phyloP scores from a whole-genome alignment of 2,329 filamentous ascomycete species.

The Claviceps citrina region DNA sequence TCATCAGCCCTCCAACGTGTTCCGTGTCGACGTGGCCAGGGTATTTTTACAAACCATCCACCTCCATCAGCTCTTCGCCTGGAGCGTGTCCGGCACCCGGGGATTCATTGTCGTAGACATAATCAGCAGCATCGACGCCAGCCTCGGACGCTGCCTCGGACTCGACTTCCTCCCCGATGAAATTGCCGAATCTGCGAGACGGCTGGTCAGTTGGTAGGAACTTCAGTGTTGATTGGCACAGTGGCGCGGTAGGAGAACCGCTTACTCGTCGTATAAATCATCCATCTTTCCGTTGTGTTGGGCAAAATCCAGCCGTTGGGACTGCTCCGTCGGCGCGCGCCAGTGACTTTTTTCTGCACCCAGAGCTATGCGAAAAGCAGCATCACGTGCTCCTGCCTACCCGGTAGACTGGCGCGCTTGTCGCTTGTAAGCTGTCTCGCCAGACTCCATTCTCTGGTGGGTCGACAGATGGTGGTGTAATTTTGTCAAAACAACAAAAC shows the following conservation, averaged over 20 bases:
- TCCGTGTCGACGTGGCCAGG: too few species aligned
- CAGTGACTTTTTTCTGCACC: slow-evolving; percentile 9
- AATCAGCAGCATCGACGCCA: slow-evolving; percentile 57
- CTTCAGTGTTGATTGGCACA: background rate
- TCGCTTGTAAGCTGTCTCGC: too few species aligned
- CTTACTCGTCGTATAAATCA: slow-evolving; percentile 90
- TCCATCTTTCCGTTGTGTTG: slow-evolving; percentile 46
- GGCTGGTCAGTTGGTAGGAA: slow-evolving; percentile 3
- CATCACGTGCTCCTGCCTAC: slow-evolving; percentile 6
- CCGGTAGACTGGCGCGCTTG: too few species aligned
- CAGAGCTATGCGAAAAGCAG: slow-evolving; percentile 2
- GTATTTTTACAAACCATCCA: slow-evolving; percentile 48
- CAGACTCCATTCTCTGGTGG: too few species aligned
- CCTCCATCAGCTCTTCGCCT: slow-evolving; percentile 80
- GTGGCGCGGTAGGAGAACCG: background rate
- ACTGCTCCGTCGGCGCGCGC: background rate
- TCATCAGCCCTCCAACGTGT: background rate
- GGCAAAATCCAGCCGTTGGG: slow-evolving; percentile 8
- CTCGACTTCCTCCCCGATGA: slow-evolving; percentile 78
- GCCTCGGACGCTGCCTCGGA: slow-evolving; percentile 76
- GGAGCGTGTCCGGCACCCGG: slow-evolving; percentile 47
- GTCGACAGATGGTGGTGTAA: too few species aligned
- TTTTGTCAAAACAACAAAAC: too few species aligned
- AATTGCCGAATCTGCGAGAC: slow-evolving; percentile 72
- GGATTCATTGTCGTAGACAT: slow-evolving; percentile 66